These are phyloP conservation scores for Alloascoidea hylecoeti DNA, from an alignment of 805 yeast species.

Conservation along the genomic window DNA sequence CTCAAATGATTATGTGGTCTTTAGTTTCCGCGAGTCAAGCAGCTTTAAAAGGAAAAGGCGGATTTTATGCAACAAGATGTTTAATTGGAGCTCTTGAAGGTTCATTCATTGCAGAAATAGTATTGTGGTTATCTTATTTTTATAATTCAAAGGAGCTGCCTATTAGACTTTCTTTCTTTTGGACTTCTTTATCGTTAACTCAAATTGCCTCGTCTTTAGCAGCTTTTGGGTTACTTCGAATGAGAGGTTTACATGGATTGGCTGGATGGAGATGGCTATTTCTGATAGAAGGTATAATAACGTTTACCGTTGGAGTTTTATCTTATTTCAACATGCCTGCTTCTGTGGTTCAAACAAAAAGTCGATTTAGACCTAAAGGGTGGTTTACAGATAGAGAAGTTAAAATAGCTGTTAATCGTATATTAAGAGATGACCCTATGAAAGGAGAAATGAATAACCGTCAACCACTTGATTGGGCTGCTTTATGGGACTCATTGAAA, in stretches of 20 bases:
- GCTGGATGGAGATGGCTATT: slow-evolving; percentile 54
- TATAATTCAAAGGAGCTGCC: slow-evolving; percentile 43
- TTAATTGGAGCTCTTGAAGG: slow-evolving; percentile 44
- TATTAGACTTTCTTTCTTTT: slow-evolving; percentile 39
- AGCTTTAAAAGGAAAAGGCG: slow-evolving; percentile 22
- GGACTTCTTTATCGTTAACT: slow-evolving; percentile 34
- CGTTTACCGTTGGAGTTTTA: slow-evolving; percentile 32
- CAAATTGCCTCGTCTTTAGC: slow-evolving; percentile 27
- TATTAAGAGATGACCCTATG: slow-evolving; percentile 48
- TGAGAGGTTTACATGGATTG: slow-evolving; percentile 26
- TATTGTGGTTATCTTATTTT: slow-evolving; percentile 48
- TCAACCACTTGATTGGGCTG: slow-evolving; percentile 29
- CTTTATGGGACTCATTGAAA: slow-evolving; percentile 22
- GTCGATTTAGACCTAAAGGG: slow-evolving; percentile 30
- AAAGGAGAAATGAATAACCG: slow-evolving; percentile 55
- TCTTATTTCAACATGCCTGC: slow-evolving; percentile 35
- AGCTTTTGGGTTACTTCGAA: slow-evolving; percentile 34
- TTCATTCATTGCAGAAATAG: slow-evolving; percentile 46
- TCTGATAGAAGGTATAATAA: slow-evolving; percentile 40
- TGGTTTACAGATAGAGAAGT: slow-evolving; percentile 40
- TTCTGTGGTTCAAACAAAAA: slow-evolving; percentile 32
- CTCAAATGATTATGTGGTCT: slow-evolving; percentile 41
- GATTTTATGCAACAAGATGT: slow-evolving; percentile 34
- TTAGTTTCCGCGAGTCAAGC: slow-evolving; percentile 37
- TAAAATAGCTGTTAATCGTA: slow-evolving; percentile 40